Evolutionary conservation across 2,329 filamentous ascomycete species (phyloP).

Genomic region (Remersonia thermophila): DNA sequence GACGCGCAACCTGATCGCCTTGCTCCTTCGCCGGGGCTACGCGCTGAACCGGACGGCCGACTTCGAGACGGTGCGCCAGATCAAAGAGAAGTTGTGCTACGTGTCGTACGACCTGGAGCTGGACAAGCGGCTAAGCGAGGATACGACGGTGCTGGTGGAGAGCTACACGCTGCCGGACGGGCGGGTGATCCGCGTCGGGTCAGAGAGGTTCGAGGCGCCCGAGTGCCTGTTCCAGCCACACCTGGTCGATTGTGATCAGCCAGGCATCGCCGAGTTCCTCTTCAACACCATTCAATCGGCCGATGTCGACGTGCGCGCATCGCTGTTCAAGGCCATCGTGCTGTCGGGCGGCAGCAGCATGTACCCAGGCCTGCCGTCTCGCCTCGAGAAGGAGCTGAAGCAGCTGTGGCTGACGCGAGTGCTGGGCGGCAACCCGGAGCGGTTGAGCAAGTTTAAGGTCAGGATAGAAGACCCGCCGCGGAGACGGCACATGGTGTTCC

Average conservation of each 20-base stretch:
- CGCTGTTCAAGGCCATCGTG: conserved; percentile 94
- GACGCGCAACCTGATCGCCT: conserved; percentile 93
- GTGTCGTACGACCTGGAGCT: conserved; percentile 96
- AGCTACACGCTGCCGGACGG: conserved; percentile 96
- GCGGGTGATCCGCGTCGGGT: conserved; percentile 88
- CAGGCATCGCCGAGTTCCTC: conserved; percentile 89
- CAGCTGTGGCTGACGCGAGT: conserved; percentile 95
- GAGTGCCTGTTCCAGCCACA: conserved; percentile 98
- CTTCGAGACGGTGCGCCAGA: conserved; percentile 96
- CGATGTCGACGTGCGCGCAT: conserved; percentile 87
- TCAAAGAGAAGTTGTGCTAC: conserved; percentile 99
- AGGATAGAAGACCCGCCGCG: conserved; percentile 95
- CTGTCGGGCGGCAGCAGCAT: conserved; percentile 95
- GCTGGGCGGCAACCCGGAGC: conserved; percentile 80
- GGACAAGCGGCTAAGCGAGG: conserved; percentile 90
- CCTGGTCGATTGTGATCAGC: conserved; percentile 92
- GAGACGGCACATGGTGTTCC: conserved; percentile 94
- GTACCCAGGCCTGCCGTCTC: conserved; percentile 91
- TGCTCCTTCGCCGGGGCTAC: conserved; percentile 86
- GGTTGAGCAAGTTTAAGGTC: conserved; percentile 97
- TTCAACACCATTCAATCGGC: conserved; percentile 98
- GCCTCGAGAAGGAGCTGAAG: conserved; percentile 96
- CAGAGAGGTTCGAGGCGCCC: conserved; percentile 93
- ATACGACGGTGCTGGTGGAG: conserved; percentile 93
- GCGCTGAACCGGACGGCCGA: conserved; percentile 96